Conservation (phyloP, 768 basidiomycete genomes). For the Trametes cinnabarina region DNA sequence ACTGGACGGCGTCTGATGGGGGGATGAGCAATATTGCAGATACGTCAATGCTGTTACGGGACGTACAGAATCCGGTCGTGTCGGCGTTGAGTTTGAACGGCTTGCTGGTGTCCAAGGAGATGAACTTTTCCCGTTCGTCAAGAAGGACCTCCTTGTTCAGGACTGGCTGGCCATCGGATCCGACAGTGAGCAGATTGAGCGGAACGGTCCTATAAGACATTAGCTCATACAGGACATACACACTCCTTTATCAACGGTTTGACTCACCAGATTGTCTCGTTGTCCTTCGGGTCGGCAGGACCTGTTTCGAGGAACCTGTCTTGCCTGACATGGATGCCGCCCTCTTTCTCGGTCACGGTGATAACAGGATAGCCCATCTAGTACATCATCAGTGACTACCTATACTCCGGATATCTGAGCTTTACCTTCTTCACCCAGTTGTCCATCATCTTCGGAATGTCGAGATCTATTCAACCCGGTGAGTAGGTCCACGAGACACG, state of each 20-base stretch:
- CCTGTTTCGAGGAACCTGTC: conserved; percentile 92
- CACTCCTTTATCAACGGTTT: conserved; percentile 1
- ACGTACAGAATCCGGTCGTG: conserved; percentile 85
- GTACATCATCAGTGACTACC: background rate
- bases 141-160: conserved; percentile 67
- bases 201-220: conserved; percentile 69
- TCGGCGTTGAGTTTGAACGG: conserved; percentile 90
- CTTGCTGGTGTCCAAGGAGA: conserved; percentile 70
- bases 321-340: conserved; percentile 78
- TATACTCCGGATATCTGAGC: background rate
- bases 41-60: background rate
- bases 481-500: background rate
- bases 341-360: conserved; percentile 73
- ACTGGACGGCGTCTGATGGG: conserved; percentile 74
- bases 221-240: background rate
- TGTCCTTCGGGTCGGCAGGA: conserved; percentile 72
- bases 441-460: conserved; percentile 81
- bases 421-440: conserved; percentile 84
- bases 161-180: conserved; percentile 51
- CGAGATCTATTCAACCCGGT: conserved; percentile 45
- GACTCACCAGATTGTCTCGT: conserved; percentile 78
- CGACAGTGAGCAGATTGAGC: conserved; percentile 65
- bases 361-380: conserved; percentile 86
- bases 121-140: conserved; percentile 60
- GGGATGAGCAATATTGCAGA: background rate